Evolutionary conservation across 2,329 filamentous ascomycete genomes (phyloP).

Genomic region (Neofusicoccum cordaticola): DNA sequence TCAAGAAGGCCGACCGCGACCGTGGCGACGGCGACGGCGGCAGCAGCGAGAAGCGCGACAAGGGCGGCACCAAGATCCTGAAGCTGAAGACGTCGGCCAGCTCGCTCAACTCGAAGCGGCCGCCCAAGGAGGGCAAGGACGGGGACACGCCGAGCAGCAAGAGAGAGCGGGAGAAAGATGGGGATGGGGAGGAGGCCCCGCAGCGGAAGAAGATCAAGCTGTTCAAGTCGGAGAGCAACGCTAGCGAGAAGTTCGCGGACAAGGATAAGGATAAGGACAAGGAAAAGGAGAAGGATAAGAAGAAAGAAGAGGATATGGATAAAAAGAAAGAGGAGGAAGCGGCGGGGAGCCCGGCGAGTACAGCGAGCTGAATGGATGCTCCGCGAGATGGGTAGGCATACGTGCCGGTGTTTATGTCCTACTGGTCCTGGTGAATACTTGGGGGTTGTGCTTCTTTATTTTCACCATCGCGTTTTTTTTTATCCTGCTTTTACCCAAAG

Average conservation of each 20-base stretch:
- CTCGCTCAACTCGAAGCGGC: neutral
- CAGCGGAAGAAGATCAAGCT: constrained; percentile 41
- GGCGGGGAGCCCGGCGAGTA: constrained; percentile 2
- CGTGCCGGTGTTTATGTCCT: too few relatives aligned
- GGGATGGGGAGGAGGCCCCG: constrained; percentile 24
- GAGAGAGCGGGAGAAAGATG: constrained; percentile 19
- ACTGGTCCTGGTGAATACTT: too few relatives aligned
- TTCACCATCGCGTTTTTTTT: too few relatives aligned
- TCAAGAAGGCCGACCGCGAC: constrained; percentile 37
- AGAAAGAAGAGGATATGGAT: neutral
- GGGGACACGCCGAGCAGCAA: neutral
- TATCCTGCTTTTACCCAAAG: neutral
- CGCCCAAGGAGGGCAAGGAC: constrained; percentile 24
- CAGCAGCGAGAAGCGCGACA: constrained; percentile 35
- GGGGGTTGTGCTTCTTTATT: neutral
- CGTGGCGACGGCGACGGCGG: constrained; percentile 20
- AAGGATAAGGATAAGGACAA: neutral
- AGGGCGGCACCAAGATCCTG: constrained; percentile 27
- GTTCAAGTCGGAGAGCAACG: constrained; percentile 9
- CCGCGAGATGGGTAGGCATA: too few relatives aligned
- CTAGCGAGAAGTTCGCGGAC: neutral
- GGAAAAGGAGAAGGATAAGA: neutral
- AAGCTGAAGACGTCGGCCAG: constrained; percentile 10
- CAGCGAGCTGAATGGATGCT: neutral
- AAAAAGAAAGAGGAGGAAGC: neutral